These are phyloP conservation scores for Pugionium dolabratum DNA, from an alignment of 345 rosid genomes.

Conservation along the genomic window DNA sequence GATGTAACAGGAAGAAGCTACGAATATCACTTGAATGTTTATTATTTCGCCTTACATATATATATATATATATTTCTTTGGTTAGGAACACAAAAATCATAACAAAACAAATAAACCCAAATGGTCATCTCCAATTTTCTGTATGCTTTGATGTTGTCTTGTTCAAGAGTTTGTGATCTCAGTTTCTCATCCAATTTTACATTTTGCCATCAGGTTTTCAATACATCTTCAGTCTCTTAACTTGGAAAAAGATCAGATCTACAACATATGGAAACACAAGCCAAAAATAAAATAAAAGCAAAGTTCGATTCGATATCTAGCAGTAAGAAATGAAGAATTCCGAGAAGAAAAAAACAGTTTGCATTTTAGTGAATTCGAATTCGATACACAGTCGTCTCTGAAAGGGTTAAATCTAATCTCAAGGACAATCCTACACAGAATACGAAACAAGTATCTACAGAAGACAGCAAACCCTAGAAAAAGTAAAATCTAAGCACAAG, in stretches of 20 bases:
- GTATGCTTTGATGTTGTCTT: neutral
- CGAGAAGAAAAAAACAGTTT: constrained; percentile 2
- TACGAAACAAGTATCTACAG: constrained; percentile 33
- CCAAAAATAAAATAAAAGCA: neutral
- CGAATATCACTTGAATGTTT: too few species aligned
- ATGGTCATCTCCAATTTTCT: neutral
- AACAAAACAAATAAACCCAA: neutral
- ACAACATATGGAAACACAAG: neutral
- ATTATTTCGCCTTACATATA: neutral
- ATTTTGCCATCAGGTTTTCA: too few species aligned
- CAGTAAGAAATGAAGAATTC: neutral
- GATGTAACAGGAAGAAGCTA: constrained; percentile 40
- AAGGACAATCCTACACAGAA: constrained; percentile 19
- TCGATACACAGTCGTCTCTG: constrained; percentile 2
- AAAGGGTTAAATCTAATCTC: constrained; percentile 9
- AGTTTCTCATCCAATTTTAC: neutral
- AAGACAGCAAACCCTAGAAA: neutral
- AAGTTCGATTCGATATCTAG: neutral
- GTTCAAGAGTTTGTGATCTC: neutral
- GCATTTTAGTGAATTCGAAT: neutral
- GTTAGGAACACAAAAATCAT: neutral
- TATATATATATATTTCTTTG: constrained; percentile 11
- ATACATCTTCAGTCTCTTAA: too few species aligned
- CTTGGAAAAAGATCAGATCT: neutral
- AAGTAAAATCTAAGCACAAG: constrained; percentile 42